Evolutionary conservation across 495 filamentous ascomycete genomes (phyloP).

Genomic region (Durotheca rogersii): DNA sequence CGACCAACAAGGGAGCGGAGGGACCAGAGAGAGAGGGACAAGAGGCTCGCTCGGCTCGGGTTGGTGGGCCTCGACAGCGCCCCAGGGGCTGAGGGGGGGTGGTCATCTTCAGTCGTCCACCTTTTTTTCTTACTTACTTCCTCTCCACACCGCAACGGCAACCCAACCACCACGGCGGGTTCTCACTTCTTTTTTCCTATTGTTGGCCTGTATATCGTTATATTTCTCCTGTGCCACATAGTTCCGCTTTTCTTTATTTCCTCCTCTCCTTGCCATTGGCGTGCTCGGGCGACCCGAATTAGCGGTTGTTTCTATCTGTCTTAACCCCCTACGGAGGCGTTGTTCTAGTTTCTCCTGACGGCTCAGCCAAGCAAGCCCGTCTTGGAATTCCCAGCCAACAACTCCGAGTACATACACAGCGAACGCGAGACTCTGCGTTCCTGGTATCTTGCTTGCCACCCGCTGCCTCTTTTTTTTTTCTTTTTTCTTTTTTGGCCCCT

Average conservation of each 20-base stretch:
- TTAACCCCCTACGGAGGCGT: constrained; percentile 21
- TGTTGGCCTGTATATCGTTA: constrained; percentile 14
- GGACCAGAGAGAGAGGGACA: too few relatives aligned
- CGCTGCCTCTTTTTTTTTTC: constrained; percentile 16
- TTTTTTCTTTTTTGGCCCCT: constrained; percentile 4
- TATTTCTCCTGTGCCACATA: constrained; percentile 23
- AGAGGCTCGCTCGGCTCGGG: background rate
- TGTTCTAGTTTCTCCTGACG: constrained; percentile 26
- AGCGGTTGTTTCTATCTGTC: constrained; percentile 23
- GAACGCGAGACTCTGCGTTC: constrained; percentile 31
- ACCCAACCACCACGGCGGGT: constrained; percentile 26
- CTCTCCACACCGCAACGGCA: constrained; percentile 11
- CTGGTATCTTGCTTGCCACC: constrained; percentile 22
- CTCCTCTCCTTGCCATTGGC: constrained; percentile 25
- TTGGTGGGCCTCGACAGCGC: constrained; percentile 5
- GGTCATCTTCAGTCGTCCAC: too few relatives aligned
- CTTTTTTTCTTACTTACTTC: too few relatives aligned
- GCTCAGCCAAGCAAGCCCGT: constrained; percentile 33
- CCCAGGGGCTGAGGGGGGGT: constrained; percentile 21
- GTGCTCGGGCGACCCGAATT: constrained; percentile 25
- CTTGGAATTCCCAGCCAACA: constrained; percentile 34
- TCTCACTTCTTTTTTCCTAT: constrained; percentile 6
- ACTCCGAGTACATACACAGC: constrained; percentile 22
- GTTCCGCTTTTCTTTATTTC: constrained; percentile 23
- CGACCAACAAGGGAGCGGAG: constrained; percentile 18